phyloP scores from a whole-genome alignment of 257 asterid genomes.

The Galeopsis tetrahit region DNA sequence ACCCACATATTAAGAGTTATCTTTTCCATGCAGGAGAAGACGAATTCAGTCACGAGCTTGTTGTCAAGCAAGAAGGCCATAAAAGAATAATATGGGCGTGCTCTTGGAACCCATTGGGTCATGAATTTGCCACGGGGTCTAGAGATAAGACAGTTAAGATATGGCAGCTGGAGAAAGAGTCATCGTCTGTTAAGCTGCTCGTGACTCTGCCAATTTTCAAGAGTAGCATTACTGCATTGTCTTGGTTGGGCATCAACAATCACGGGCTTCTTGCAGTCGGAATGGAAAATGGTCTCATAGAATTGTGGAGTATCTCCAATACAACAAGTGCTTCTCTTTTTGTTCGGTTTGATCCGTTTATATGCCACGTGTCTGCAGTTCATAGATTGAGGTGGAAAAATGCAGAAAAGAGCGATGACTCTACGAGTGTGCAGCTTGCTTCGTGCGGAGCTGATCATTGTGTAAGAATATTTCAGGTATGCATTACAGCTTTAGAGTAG shows the following conservation, averaged over 20 bases:
- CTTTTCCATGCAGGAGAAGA: constrained; percentile 51
- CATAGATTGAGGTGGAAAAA: constrained; percentile 73
- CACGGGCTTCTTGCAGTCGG: constrained; percentile 83
- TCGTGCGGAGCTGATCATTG: constrained; percentile 95
- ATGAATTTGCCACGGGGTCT: constrained; percentile 91
- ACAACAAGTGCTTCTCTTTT: constrained; percentile 40
- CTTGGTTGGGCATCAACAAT: constrained; percentile 73
- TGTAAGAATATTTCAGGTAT: constrained; percentile 69
- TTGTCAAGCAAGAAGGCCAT: constrained; percentile 83
- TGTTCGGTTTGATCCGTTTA: constrained; percentile 61
- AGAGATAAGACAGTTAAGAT: constrained; percentile 92
- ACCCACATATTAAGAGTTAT: constrained; percentile 8
- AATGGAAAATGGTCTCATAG: constrained; percentile 84
- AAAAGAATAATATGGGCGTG: constrained; percentile 96
- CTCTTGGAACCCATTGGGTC: constrained; percentile 86
- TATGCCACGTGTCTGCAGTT: constrained; percentile 83
- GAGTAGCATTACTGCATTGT: constrained; percentile 77
- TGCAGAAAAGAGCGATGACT: constrained; percentile 44
- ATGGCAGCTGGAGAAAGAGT: constrained; percentile 63
- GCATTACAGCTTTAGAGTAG: constrained; percentile 12
- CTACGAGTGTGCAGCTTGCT: constrained; percentile 63
- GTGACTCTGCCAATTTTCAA: constrained; percentile 69
- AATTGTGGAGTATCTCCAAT: constrained; percentile 67
- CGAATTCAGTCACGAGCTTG: constrained; percentile 56
- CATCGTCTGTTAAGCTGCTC: constrained; percentile 62